phyloP scores from a whole-genome alignment of 176 grass and related monocot species.

The Cocos nucifera region DNA sequence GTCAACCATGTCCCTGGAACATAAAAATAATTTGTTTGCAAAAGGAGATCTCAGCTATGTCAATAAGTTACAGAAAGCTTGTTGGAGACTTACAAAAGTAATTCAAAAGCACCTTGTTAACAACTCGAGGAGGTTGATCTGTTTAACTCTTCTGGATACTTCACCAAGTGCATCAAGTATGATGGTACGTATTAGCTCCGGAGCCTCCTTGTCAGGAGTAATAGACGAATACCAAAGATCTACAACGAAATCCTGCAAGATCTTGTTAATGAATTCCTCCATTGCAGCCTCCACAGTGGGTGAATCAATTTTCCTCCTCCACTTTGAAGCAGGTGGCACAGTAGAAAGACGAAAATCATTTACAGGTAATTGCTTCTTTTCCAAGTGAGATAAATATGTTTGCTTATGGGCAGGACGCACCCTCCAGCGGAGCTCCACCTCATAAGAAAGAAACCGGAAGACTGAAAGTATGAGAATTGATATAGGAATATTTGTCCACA shows the following conservation, averaged over 20 bases:
- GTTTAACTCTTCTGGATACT: conserved; percentile 66
- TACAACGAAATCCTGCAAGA: conserved; percentile 82
- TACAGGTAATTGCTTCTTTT: conserved; percentile 58
- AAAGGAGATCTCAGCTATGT: background rate
- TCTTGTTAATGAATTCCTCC: conserved; percentile 73
- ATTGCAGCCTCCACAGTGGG: conserved; percentile 69
- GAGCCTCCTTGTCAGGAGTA: conserved; percentile 81
- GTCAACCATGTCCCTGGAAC: conserved; percentile 76
- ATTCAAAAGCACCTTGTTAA: conserved; percentile 61
- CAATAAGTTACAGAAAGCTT: conserved; percentile 1
- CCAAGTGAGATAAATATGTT: conserved; percentile 52
- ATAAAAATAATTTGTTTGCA: background rate
- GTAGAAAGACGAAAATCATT: conserved; percentile 69
- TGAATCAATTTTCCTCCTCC: conserved; percentile 84
- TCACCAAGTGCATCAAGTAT: conserved; percentile 87
- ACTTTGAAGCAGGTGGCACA: conserved; percentile 52
- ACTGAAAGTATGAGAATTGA: conserved; percentile 80
- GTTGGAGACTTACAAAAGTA: conserved; percentile 12
- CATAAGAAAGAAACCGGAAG: conserved; percentile 73
- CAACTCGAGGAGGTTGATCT: conserved; percentile 89
- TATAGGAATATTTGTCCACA: conserved; percentile 99
- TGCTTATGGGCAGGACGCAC: conserved; percentile 47
- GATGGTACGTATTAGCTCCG: conserved; percentile 72
- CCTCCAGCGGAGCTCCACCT: conserved; percentile 82
- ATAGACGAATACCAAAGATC: conserved; percentile 91